Base-by-base conservation (phyloP, 2,329 filamentous ascomycete genomes). In the Fusarium sambucinum region DNA sequence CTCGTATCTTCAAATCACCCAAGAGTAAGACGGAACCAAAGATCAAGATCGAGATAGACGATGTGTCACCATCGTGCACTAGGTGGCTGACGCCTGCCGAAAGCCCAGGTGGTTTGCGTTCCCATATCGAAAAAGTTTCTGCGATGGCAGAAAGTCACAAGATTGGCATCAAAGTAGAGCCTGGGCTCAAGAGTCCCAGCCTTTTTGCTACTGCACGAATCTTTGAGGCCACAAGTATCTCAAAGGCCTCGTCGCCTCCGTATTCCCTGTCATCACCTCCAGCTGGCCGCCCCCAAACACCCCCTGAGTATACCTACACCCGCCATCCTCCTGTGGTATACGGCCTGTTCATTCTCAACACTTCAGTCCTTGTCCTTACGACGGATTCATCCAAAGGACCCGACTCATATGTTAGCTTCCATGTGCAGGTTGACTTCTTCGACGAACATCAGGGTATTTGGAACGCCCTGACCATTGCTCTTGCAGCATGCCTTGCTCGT, bases 401-500 rank as follows among this genome's bases (percentile, higher is more conserved):
- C 3, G 45, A 73, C 6, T 77, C 76, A n/a, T 76, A 78, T 51
- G 76, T 82, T 32, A 83, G 80, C 65, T 82, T 79, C 54, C 81
- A 83, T 45, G 77, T 82, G n/a, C 78, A 81, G 45, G 71, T 78
- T 23, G 74, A 81, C 45, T 81, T 83, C 44, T 73, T 75, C 52
- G 77, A 81, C 42, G 72, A 72, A 13, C 72, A 76, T 19, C 80
- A 83, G 68, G 78, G 80, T 53, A 76, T 83, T 23, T 83, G 81
- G 81, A 83, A 83, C 64, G 81, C 80, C 3, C 67, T 83, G 37
- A 83, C 81, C 6, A 55, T 81, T 12, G 81, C 80, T 11, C 75
- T 81, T 23, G 77, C 77, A 13, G 76, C 77, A 3, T 83, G 81
- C 54, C 66, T 79, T 54, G 81, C 81, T 6, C 75, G 81, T 16